These are phyloP conservation scores for Neonectria magnoliae DNA, from an alignment of 2,329 filamentous ascomycete species.

Conservation along the genomic window DNA sequence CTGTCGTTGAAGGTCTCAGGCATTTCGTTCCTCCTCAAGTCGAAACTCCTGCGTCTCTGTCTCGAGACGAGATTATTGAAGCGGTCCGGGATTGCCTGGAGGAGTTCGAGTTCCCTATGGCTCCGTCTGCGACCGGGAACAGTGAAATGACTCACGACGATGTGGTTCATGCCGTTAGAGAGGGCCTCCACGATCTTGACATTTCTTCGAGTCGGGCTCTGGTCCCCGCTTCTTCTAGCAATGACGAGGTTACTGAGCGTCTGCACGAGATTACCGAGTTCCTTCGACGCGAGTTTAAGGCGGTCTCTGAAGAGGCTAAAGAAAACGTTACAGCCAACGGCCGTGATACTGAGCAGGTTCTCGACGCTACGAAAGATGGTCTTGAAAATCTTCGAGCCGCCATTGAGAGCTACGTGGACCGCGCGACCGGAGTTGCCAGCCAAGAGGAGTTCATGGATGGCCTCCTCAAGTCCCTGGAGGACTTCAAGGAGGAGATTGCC, in stretches of 20 bases:
- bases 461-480: constrained; percentile 72
- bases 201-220: constrained; percentile 54
- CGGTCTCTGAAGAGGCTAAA: constrained; percentile 72
- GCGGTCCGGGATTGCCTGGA: constrained; percentile 88
- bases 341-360: constrained; percentile 85
- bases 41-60: constrained; percentile 74
- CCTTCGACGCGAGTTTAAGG: constrained; percentile 68
- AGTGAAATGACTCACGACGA: constrained; percentile 69
- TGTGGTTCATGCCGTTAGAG: constrained; percentile 70
- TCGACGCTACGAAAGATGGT: constrained; percentile 88
- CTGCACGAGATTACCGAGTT: constrained; percentile 73
- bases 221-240: constrained; percentile 53
- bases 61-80: constrained; percentile 83
- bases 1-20: constrained; percentile 86
- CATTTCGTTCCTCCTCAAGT: constrained; percentile 80
- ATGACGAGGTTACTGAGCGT: constrained; percentile 62
- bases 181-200: constrained; percentile 65
- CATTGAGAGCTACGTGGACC: constrained; percentile 84
- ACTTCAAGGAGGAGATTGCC: constrained; percentile 73
- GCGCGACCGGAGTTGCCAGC: constrained; percentile 71
- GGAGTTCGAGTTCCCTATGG: constrained; percentile 79
- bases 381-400: constrained; percentile 82
- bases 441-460: constrained; percentile 83
- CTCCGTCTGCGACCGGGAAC: constrained; percentile 62
- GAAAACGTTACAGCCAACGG: constrained; percentile 83